A percentile compares a stretch with the other conserved stretches of the same genome.
Evolutionary conservation across 1,284 basidiomycete species (phyloP).

Genomic region (Sporisorium exsertum): DNA sequence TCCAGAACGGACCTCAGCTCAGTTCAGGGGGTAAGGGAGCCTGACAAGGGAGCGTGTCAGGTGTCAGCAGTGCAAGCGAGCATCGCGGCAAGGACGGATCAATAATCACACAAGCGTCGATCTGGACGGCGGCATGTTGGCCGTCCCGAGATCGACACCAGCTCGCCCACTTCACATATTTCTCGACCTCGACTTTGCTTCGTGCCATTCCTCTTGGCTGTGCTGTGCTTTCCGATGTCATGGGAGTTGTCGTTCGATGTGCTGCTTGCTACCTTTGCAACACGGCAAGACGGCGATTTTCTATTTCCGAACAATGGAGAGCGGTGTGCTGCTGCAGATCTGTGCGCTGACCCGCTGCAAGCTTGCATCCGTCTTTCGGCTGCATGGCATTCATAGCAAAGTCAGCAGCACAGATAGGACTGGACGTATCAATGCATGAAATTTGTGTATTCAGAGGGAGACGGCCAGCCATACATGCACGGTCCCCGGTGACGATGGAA

Average conservation of each 20-base stretch:
- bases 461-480: neutral
- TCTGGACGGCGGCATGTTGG: conserved; percentile 17
- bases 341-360: neutral
- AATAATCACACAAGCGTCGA: neutral
- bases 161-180: neutral
- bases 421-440: too few species aligned
- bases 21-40: neutral
- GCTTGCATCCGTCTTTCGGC: neutral
- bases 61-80: neutral
- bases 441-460: too few species aligned
- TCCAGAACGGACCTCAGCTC: neutral
- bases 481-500: neutral
- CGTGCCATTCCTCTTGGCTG: neutral
- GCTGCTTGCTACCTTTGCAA: neutral
- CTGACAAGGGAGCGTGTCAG: neutral
- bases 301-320: neutral
- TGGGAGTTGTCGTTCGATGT: neutral
- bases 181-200: neutral
- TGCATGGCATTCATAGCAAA: neutral
- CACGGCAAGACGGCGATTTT: neutral
- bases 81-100: neutral
- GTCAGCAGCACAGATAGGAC: neutral
- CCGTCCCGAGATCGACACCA: neutral
- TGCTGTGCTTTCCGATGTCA: neutral
- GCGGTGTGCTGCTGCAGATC: neutral